Evolutionary conservation across 805 yeast genomes (phyloP), one percentile per base, ranked within the genome.

Genomic region (Lipomyces yamadae): DNA sequence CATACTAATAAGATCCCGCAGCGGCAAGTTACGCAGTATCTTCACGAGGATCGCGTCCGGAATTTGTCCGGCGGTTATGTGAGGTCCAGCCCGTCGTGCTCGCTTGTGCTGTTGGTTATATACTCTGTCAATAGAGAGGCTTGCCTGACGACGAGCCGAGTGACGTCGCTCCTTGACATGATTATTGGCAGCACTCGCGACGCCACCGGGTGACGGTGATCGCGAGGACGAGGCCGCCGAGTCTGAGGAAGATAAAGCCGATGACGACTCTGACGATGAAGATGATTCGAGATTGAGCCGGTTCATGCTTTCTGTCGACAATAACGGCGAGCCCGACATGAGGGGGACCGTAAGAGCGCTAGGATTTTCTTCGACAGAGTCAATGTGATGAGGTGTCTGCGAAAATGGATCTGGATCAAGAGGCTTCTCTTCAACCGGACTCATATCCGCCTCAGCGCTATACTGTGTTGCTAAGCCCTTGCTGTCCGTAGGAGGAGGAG

Each of bases 1-100:
- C 68, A 86, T 71, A 71, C 81, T 84, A 89, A 89, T 86, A 65
- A 88, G 76, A n/a, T 82, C 84, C 0, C 86, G 87, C 35, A 90
- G 78, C 7, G 84, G 80, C 56, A 89, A 75, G 65, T 78, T 78
- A 53, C 81, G 81, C 70, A 90, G 88, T 0, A 87, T 82, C 65
- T 78, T 78, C 34, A 88, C 74, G 53, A 88, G 77, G 4, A 88
- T 74, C 24, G 84, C 78, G 74, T 89, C 93, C 0, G 92, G 88
- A 39, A 89, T 77, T 13, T 33, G 6, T 8, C 61, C 33, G 57
- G 53, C 37, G 32, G 11, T 10, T 8, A 52, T 2, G 3, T 52
- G 55, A 10, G 55, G 8, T 52, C 34, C 55, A n/a, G 55, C 30
- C n/a, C 63, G 13, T n/a, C 63, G 52, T 11, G 66, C 50, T 7